Percentiles rank a stretch among this genome's conserved stretches.
These are phyloP conservation scores for Ammopiptanthus mongolicus DNA, from an alignment of 306 rosid species.

Conservation along the genomic window DNA sequence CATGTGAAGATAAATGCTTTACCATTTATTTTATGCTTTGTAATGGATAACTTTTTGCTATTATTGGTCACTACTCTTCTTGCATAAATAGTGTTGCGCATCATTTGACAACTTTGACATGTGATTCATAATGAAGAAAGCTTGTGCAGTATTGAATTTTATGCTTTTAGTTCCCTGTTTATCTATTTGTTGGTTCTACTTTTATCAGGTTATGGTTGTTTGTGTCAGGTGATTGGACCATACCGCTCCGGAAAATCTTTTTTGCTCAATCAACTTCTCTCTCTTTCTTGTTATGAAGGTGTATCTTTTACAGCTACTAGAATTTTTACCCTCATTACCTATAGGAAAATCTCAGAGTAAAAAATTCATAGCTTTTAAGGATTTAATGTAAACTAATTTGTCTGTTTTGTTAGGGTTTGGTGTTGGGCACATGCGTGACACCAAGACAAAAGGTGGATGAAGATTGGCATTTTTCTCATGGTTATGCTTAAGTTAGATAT, in stretches of 20 bases:
- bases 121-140: not conserved
- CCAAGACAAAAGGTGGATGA: slow-evolving; percentile 81
- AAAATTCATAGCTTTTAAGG: slow-evolving; percentile 16
- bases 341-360: not conserved
- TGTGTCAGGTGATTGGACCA: slow-evolving; percentile 68
- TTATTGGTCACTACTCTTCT: not conserved
- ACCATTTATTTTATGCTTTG: not conserved
- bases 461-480: slow-evolving; percentile 24
- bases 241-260: slow-evolving; percentile 96
- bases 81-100: not conserved
- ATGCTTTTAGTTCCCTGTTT: not conserved
- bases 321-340: slow-evolving; percentile 10
- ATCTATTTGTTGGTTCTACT: not conserved
- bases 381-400: not conserved
- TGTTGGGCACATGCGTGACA: slow-evolving; percentile 98
- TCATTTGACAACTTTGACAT: not conserved
- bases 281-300: slow-evolving; percentile 98
- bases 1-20: not conserved
- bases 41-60: not conserved
- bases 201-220: slow-evolving; percentile 1
- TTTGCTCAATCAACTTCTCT: slow-evolving; percentile 94
- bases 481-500: slow-evolving; percentile 20
- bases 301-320: slow-evolving; percentile 15
- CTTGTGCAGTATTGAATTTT: not conserved
- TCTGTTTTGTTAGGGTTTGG: slow-evolving; percentile 65